Percentiles rank a stretch among this genome's conserved stretches.
These are phyloP conservation scores for Fusarium mundagurra DNA, from an alignment of 2,329 filamentous ascomycete genomes.

Conservation along the genomic window DNA sequence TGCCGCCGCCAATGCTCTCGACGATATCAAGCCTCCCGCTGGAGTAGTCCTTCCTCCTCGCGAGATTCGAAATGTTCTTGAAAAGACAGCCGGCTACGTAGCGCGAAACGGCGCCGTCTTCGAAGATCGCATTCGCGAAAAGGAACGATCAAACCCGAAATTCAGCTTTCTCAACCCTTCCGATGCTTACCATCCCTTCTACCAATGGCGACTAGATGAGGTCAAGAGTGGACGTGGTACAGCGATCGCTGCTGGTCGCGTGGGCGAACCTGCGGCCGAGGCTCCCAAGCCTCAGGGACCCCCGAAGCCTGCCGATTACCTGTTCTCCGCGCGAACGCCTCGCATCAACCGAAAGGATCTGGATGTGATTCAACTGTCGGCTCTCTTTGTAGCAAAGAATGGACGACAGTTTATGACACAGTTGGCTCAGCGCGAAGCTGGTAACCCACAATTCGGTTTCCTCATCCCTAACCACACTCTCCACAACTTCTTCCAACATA, in stretches of 20 bases:
- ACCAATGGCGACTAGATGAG: constrained; percentile 89
- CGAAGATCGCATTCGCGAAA: constrained; percentile 86
- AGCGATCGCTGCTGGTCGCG: constrained; percentile 78
- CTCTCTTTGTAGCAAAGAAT: constrained; percentile 91
- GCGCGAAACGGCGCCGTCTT: constrained; percentile 74
- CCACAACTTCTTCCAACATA: constrained; percentile 92
- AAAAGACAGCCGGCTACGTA: constrained; percentile 95
- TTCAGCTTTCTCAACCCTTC: constrained; percentile 85
- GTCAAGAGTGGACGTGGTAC: constrained; percentile 86
- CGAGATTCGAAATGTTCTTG: constrained; percentile 84
- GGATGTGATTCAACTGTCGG: constrained; percentile 78
- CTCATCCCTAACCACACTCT: constrained; percentile 94
- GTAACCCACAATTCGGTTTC: constrained; percentile 97
- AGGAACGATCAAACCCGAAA: constrained; percentile 85
- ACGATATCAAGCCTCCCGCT: constrained; percentile 80
- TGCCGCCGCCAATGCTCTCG: constrained; percentile 59
- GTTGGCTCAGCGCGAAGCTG: constrained; percentile 85
- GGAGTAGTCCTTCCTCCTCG: constrained; percentile 90
- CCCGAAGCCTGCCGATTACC: constrained; percentile 84
- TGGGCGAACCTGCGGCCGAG: constrained; percentile 66
- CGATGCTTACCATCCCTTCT: constrained; percentile 89
- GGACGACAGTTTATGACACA: constrained; percentile 92
- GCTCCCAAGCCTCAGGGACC: constrained; percentile 80
- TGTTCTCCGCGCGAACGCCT: constrained; percentile 96
- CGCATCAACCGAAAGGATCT: constrained; percentile 96